Base-by-base conservation (phyloP, 2,329 filamentous ascomycete genomes). In the Scytalidium lignicola region DNA sequence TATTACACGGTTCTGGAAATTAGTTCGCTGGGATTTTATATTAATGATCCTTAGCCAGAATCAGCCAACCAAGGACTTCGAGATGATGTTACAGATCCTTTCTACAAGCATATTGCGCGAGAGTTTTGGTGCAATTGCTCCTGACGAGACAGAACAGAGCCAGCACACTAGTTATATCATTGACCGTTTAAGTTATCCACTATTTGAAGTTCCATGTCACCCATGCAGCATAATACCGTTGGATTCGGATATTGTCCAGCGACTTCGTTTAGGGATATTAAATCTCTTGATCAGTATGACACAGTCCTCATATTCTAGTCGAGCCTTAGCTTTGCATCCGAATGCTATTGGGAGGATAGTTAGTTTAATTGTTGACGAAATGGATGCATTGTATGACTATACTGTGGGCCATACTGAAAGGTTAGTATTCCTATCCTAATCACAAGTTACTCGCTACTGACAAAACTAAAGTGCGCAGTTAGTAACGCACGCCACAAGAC, bases 331-430 rank as follows among this genome's bases (percentile, higher is more conserved):
- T 0, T 70, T 72, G 4, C 86, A 93, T 64, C 76, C 78, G 2
- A 79, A 78, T 39, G 82, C 83, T 12, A 80, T 95, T 15, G 89
- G 88, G 1, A 80, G 88, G 2, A 70, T 96, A 0, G 83, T 95
- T 21, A 79, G 82, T 21, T 81, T 86, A 41, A 80, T 91, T 46
- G 84, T 93, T 51, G 86, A 90, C 55, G 82, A 86, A 55, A 70
- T 96, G 13, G 74, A 77, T 42, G 68, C 70, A 2, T 65, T 87
- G 1, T 86, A 88, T 63, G 66, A 74, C 13, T 69, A 70, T 32
- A 55, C 57, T 41, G 40, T 54, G 19, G 52, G 56, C 3, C 53
- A 69, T n/a, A 69, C 71, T n/a, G 57, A 73, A 29, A 75, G 75
- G 67, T 68, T 58, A 22, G 50, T 53, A 20, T 10, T 42, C 23